Base-by-base conservation (phyloP, 768 basidiomycete species). In the Cystofilobasidium bisporidii region DNA sequence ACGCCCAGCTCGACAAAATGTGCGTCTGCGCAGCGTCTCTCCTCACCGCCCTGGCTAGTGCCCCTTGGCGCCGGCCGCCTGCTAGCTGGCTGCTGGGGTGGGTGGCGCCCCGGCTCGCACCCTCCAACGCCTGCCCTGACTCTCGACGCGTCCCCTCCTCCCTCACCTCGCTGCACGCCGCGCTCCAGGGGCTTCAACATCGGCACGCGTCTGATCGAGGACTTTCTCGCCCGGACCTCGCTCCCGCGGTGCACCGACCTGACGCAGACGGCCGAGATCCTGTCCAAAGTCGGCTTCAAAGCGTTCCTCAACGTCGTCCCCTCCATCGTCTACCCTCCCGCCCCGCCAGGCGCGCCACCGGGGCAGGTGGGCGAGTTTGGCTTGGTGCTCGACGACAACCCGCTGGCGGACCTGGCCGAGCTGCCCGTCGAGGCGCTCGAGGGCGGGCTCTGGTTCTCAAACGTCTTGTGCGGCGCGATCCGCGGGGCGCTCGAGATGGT, bases 401-500 rank as follows among this genome's bases (percentile, higher is more conserved):
- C 96, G 0, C 76, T 99, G 67, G 85, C 92, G 11, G 96, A 99
- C 73, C 97, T 99, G 77, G 94, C 94, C 28, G 96, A 98, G 75
- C 81, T 99, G 26, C 94, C 96, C 0, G 88, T 92, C 61, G 92
- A 96, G 72, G 91, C 84, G 1, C 79, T 93, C 32, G 89, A 94
- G 74, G 91, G 91, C 22, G 93, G 91, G 0, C 78, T 99, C 41
- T 96, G 91, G 90, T 98, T 92, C 77, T 92, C 89, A 77, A 98
- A 98, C 77, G 87, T 98, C 50, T 80, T 96, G 1, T 94, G 92
- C 73, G 96, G 96, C 6, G 94, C 98, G 11, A 77, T 98, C 59
- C 81, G 93, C 62, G 96, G 96, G 3, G 85, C 92, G 41, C 76
- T 99, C 61, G 96, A 99, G 80, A 98, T 99, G 96, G 96, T 96